phyloP scores from a whole-genome alignment of 2,329 filamentous ascomycete genomes.

The Exserohilum turcica region DNA sequence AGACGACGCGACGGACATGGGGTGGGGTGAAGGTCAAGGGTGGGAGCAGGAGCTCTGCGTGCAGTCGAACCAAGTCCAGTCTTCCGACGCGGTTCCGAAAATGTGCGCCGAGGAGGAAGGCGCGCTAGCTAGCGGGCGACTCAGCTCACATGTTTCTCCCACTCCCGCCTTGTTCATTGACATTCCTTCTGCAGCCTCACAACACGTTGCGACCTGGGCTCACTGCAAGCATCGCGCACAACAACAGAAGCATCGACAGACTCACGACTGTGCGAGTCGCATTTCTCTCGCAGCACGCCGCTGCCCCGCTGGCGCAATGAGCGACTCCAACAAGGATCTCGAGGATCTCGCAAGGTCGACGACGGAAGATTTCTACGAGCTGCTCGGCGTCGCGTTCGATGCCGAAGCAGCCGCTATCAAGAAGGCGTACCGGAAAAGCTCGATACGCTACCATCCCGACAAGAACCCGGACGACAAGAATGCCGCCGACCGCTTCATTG shows the following conservation, averaged over 20 bases:
- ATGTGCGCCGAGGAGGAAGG: constrained; percentile 1
- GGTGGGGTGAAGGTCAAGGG: constrained; percentile 2
- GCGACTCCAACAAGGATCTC: constrained; percentile 48
- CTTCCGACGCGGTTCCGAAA: constrained; percentile 18
- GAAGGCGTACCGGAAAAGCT: constrained; percentile 81
- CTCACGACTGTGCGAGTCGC: background rate
- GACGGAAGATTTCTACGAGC: constrained; percentile 72
- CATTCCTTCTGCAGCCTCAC: background rate
- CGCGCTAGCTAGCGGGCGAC: constrained; percentile 25
- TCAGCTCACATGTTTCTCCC: constrained; percentile 20
- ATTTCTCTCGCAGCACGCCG: background rate
- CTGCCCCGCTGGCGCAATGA: constrained; percentile 33
- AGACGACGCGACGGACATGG: constrained; percentile 29
- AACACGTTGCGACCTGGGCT: background rate
- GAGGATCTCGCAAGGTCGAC: constrained; percentile 49
- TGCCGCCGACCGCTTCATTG: constrained; percentile 81
- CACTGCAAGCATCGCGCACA: too few relatives aligned
- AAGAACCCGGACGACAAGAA: constrained; percentile 68
- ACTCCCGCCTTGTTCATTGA: background rate
- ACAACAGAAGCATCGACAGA: too few relatives aligned
- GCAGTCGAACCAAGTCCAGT: constrained; percentile 8
- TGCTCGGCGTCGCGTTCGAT: constrained; percentile 70
- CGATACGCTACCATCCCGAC: constrained; percentile 92
- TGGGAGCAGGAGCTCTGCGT: background rate
- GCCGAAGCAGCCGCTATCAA: constrained; percentile 75